A percentile compares a stretch with the other conserved stretches of the same genome.
Conservation (phyloP, 2,329 filamentous ascomycete species). For the Verticillium isaacii region DNA sequence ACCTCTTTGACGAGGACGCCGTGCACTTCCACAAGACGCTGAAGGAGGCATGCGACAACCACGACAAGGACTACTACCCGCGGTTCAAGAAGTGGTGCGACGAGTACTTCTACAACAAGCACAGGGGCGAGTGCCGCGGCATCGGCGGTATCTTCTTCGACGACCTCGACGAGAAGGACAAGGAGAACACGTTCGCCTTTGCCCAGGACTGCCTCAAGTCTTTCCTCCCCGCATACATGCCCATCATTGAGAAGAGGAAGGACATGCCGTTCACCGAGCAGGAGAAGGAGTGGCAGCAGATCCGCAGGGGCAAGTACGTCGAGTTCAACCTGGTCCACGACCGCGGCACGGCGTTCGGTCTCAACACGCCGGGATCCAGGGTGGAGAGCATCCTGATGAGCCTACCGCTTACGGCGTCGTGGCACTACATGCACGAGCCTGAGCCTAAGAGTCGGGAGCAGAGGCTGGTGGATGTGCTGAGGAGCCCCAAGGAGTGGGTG, state of each 20-base stretch:
- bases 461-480: slow-evolving; percentile 69
- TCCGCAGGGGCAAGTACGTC: slow-evolving; percentile 90
- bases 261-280: slow-evolving; percentile 83
- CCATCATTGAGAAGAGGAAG: slow-evolving; percentile 83
- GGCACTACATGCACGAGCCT: slow-evolving; percentile 93
- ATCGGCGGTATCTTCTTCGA: slow-evolving; percentile 98
- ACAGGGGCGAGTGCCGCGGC: slow-evolving; percentile 80
- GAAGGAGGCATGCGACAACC: slow-evolving; percentile 88
- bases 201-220: slow-evolving; percentile 78
- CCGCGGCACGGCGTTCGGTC: slow-evolving; percentile 86
- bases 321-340: slow-evolving; percentile 99
- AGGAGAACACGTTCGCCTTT: slow-evolving; percentile 87
- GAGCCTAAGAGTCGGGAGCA: slow-evolving; percentile 73
- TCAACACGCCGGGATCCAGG: slow-evolving; percentile 86
- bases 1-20: slow-evolving; percentile 95
- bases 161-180: slow-evolving; percentile 86
- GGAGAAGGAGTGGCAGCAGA: slow-evolving; percentile 95
- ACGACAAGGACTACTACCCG: slow-evolving; percentile 88
- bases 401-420: slow-evolving; percentile 84
- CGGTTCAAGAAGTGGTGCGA: slow-evolving; percentile 99
- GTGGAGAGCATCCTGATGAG: slow-evolving; percentile 98
- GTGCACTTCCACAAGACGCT: slow-evolving; percentile 94
- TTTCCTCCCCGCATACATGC: slow-evolving; percentile 86
- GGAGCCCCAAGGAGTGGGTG: slow-evolving; percentile 63
- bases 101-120: slow-evolving; percentile 92